phyloP scores from a whole-genome alignment of 176 grass and related monocot genomes.

The Musa itinerans region DNA sequence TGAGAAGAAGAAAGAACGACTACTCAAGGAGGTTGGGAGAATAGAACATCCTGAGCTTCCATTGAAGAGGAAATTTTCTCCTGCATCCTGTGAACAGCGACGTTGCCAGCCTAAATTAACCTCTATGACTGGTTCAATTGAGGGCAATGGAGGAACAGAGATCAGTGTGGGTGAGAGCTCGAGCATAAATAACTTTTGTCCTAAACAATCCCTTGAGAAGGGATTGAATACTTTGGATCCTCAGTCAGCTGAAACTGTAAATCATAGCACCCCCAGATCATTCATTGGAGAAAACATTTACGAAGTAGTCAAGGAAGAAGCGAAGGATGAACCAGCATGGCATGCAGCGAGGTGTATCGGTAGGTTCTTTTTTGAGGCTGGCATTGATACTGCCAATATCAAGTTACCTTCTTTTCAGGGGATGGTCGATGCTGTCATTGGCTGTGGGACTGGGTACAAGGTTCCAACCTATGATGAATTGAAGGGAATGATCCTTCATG shows the following conservation, averaged over 20 bases:
- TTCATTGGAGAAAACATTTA: conserved; percentile 13
- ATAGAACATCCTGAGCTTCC: conserved; percentile 22
- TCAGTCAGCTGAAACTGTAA: background rate
- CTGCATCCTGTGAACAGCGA: conserved; percentile 6
- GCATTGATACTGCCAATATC: conserved; percentile 44
- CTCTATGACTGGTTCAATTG: background rate
- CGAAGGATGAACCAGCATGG: conserved; percentile 24
- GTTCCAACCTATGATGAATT: conserved; percentile 37
- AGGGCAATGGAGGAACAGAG: background rate
- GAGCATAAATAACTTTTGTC: background rate
- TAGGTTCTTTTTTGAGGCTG: conserved; percentile 57
- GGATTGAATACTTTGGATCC: background rate
- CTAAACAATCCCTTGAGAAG: background rate
- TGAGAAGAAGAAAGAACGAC: conserved; percentile 25
- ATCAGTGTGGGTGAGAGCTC: background rate
- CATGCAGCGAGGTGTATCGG: conserved; percentile 42
- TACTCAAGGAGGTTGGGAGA: conserved; percentile 16
- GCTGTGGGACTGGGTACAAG: conserved; percentile 13
- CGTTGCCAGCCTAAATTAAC: background rate
- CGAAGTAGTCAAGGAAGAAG: conserved; percentile 12
- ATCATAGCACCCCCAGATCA: background rate
- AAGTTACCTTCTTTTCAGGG: conserved; percentile 46
- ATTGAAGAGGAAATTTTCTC: conserved; percentile 15
- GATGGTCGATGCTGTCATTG: conserved; percentile 44
- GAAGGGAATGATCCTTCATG: conserved; percentile 47